A percentile compares a stretch with the other conserved stretches of the same genome.
Conservation (phyloP, 768 basidiomycete species). For the Chiua virens region DNA sequence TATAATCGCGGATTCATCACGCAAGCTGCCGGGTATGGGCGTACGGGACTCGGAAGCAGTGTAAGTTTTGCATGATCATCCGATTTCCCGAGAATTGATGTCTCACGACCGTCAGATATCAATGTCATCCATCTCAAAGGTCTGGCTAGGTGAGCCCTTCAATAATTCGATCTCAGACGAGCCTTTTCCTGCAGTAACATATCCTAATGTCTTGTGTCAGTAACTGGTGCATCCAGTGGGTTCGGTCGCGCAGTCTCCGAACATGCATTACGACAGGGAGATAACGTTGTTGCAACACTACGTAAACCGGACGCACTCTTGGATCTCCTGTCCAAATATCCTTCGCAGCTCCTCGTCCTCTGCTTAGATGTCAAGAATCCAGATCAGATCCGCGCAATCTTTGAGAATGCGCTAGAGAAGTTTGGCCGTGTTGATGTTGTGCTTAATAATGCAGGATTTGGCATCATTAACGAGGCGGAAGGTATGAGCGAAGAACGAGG, state of each 20-base stretch:
- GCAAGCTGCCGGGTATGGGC: no score
- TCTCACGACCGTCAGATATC: background rate
- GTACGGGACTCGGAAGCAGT: no score
- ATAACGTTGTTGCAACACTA: constrained; percentile 42
- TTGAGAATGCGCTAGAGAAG: constrained; percentile 30
- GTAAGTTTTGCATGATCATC: no score
- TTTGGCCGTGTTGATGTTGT: constrained; percentile 49
- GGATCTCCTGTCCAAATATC: constrained; percentile 28
- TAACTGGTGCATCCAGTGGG: constrained; percentile 41
- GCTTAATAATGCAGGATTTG: constrained; percentile 42
- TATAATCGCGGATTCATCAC: no score
- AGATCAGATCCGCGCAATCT: constrained; percentile 34
- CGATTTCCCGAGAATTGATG: no score
- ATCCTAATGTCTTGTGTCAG: constrained; percentile 18
- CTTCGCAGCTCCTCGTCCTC: constrained; percentile 37
- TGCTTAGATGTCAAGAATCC: constrained; percentile 39
- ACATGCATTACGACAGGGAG: constrained; percentile 37
- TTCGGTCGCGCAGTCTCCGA: constrained; percentile 39
- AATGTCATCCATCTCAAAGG: constrained; percentile 12
- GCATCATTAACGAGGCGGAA: constrained; percentile 38
- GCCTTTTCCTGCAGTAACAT: no score
- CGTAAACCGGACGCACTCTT: constrained; percentile 32
- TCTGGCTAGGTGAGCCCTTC: constrained; percentile 25
- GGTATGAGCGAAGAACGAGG: constrained; percentile 35
- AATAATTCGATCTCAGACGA: background rate